Evolutionary conservation across 164 flowering plant genomes (phyloP).

Genomic region (Echeveria elegans): DNA sequence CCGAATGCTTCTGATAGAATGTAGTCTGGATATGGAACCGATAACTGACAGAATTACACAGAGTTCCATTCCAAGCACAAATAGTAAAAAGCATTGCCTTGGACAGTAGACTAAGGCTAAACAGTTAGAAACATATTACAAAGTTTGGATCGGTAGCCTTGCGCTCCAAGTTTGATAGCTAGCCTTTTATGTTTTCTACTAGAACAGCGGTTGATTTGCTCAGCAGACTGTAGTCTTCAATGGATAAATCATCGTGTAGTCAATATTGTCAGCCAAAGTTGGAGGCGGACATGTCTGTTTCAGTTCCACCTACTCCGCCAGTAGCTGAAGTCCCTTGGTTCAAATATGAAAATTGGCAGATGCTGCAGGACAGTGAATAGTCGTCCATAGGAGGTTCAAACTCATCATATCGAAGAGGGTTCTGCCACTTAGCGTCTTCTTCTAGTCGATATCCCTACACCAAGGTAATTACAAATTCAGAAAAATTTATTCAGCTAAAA

Average conservation of each 20-base stretch:
- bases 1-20: neutral
- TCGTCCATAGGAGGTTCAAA: conserved; percentile 16
- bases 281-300: conserved; percentile 22
- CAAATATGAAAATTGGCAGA: conserved; percentile 37
- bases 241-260: conserved; percentile 31
- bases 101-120: conserved; percentile 18
- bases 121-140: neutral
- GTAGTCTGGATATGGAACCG: neutral
- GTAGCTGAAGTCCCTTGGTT: conserved; percentile 25
- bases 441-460: conserved; percentile 34
- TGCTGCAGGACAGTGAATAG: conserved; percentile 27
- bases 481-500: neutral
- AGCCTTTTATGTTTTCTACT: conserved; percentile 19
- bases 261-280: conserved; percentile 28
- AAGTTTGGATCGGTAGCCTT: conserved; percentile 22
- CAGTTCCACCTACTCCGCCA: neutral
- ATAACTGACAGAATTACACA: neutral
- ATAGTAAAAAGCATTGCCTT: conserved; percentile 57
- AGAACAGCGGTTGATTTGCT: conserved; percentile 21
- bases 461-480: conserved; percentile 2
- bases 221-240: conserved; percentile 33
- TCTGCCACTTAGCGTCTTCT: conserved; percentile 19
- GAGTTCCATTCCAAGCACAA: conserved; percentile 27
- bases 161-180: conserved; percentile 25
- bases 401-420: conserved; percentile 18